A percentile compares a stretch with the other conserved stretches of the same genome.
phyloP scores from a whole-genome alignment of 805 yeast species.

The Monosporozyma aquatica region DNA sequence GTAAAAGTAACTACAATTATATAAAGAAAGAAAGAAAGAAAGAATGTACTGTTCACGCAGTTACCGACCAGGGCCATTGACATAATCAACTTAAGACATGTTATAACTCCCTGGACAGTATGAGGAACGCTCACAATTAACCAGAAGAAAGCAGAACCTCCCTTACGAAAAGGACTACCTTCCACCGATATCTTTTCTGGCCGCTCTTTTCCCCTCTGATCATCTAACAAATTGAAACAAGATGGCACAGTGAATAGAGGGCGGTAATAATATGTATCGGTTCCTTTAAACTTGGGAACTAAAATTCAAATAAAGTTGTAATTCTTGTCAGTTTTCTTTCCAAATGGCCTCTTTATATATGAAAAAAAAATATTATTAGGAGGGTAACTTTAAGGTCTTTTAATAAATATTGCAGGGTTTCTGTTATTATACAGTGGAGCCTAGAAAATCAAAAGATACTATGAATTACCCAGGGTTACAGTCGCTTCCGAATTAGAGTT shows the following conservation, averaged over 20 bases:
- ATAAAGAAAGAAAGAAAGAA: too few relatives aligned
- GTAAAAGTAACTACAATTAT: too few relatives aligned
- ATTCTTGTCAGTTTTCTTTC: too few relatives aligned
- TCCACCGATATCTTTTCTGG: conserved; percentile 17
- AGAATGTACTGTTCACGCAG: conserved; percentile 27
- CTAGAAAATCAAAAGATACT: too few relatives aligned
- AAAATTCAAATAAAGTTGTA: neutral
- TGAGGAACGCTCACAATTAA: conserved; percentile 31
- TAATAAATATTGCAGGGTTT: too few relatives aligned
- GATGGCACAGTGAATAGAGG: conserved; percentile 34
- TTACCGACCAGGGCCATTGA: conserved; percentile 26
- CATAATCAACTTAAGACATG: conserved; percentile 7
- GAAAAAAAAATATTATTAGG: too few relatives aligned
- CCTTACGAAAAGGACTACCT: neutral
- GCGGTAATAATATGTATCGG: conserved; percentile 29
- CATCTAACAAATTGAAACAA: conserved; percentile 22
- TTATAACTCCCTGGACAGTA: conserved; percentile 24
- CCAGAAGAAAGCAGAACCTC: conserved; percentile 5
- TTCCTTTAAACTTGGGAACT: conserved; percentile 6
- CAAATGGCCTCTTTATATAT: too few relatives aligned
- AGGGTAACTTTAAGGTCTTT: too few relatives aligned
- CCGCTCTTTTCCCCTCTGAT: conserved; percentile 34
- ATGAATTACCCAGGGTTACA: too few relatives aligned
- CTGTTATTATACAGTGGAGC: too few relatives aligned
- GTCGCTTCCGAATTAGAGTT: too few relatives aligned